Base-by-base conservation (phyloP, 495 filamentous ascomycete species). In the Viridothelium virens region DNA sequence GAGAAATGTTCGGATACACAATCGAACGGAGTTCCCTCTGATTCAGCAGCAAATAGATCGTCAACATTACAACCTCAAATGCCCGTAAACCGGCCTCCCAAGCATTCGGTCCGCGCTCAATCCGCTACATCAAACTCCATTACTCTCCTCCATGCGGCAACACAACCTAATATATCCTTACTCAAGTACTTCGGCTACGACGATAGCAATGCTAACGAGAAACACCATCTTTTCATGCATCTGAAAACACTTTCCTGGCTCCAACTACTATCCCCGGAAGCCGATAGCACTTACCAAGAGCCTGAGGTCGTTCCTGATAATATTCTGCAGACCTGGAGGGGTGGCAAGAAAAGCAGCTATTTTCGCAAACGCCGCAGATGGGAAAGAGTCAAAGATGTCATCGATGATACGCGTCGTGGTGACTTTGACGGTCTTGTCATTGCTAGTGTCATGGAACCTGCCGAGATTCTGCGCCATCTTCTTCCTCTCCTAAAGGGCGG, bases 151-250 rank as follows among this genome's bases (percentile, higher is more conserved):
- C 94, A 97, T 75, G 77, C 88, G n/a, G 88, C 92, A 75, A 82
- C 88, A 48, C 95, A 97, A 77, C 89, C 94, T 0, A 97, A 96
- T 70, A 82, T 96, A 59, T 85, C 86, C 1, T 79, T 95, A 36
- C 83, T 98, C 65, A 89, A 89, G 73, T 91, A 96, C 79, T 97
- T 95, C 75, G 81, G 81, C 69, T 97, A 87, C 75, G 90, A 95
- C 71, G 76, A 79, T 59, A 85, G 85, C 65, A 82, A 82, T 59
- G 88, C 91, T 2, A 78, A 82, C 56, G 81, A 86, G 63, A 74
- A 80, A 0, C 95, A 98, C 71, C 94, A 94, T 0, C 84, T 98
- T 3, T 80, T 86, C 76, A 86, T 82, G 18, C 88, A 93, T 74
- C 86, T 98, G 34, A 89, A 91, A 73, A 85, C 86, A 0, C 78